Conservation (phyloP, 2,329 filamentous ascomycete genomes). For the Magnaporthiopsis rhizophila region DNA sequence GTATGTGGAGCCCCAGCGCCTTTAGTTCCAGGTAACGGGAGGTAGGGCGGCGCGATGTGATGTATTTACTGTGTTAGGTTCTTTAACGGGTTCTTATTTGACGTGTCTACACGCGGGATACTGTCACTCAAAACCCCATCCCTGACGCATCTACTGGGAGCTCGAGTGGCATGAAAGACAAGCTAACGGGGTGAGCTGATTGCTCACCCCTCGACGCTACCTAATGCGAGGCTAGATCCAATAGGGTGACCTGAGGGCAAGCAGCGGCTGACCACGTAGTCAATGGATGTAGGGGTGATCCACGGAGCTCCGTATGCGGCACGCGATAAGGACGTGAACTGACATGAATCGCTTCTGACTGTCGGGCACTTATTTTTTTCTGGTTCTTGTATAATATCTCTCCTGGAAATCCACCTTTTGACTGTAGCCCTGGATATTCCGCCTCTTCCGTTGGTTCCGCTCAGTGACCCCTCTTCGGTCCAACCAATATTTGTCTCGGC, state of each 20-base stretch:
- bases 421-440: not conserved
- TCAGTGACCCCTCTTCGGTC: not conserved
- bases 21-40: not conserved
- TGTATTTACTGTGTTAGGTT: slow-evolving; percentile 8
- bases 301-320: slow-evolving; percentile 25
- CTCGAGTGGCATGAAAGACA: not conserved
- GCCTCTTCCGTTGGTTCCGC: not conserved
- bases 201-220: not conserved
- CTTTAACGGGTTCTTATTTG: slow-evolving; percentile 32
- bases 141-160: not conserved
- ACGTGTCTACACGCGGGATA: no score
- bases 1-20: slow-evolving; percentile 2
- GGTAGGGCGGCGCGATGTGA: slow-evolving; percentile 1
- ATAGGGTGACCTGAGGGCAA: slow-evolving; percentile 31
- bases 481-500: not conserved
- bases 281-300: slow-evolving; percentile 20
- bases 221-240: not conserved
- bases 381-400: no score
- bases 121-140: no score
- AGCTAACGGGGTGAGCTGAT: not conserved
- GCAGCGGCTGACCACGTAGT: slow-evolving; percentile 43
- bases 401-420: not conserved
- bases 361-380: no score
- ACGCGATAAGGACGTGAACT: not conserved
- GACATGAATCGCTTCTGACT: not conserved